Evolutionary conservation across 805 yeast species (phyloP).

Genomic region (Komagataella pastoris): DNA sequence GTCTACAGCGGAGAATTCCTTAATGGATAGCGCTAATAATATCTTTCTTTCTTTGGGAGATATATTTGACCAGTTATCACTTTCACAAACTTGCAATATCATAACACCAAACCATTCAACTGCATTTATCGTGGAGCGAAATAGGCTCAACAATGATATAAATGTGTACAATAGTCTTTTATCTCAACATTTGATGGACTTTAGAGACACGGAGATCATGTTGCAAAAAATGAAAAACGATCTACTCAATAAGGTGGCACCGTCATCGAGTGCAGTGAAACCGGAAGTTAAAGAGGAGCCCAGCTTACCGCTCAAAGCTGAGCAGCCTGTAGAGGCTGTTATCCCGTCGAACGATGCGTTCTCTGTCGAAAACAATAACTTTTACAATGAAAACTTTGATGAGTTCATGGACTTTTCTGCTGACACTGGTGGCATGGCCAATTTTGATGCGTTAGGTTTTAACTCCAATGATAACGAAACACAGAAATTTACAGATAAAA

Average conservation of each 20-base stretch:
- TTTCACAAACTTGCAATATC: conserved; percentile 10
- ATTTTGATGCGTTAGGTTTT: conserved; percentile 1
- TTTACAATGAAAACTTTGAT: conserved; percentile 1
- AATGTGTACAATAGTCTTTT: conserved; percentile 15
- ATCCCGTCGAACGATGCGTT: neutral
- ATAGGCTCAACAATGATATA: conserved; percentile 11
- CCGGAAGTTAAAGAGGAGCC: conserved; percentile 3
- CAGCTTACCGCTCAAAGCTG: neutral
- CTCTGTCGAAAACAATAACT: neutral
- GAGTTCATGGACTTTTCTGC: conserved; percentile 1
- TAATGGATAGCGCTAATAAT: conserved; percentile 18
- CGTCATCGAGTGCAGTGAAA: conserved; percentile 2
- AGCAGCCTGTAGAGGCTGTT: neutral
- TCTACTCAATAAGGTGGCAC: conserved; percentile 11
- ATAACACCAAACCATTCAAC: conserved; percentile 16
- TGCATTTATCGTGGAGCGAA: conserved; percentile 12
- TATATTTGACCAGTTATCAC: conserved; percentile 16
- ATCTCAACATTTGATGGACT: conserved; percentile 14
- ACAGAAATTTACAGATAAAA: neutral
- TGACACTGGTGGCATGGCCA: neutral
- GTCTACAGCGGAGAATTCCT: conserved; percentile 10
- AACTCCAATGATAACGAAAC: conserved; percentile 8
- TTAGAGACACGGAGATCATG: conserved; percentile 15
- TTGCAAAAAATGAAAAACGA: conserved; percentile 14
- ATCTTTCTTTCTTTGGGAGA: conserved; percentile 19